Evolutionary conservation across 2,329 filamentous ascomycete genomes (phyloP), one percentile per base, ranked within the genome.

Genomic region (Aspergillus felis): DNA sequence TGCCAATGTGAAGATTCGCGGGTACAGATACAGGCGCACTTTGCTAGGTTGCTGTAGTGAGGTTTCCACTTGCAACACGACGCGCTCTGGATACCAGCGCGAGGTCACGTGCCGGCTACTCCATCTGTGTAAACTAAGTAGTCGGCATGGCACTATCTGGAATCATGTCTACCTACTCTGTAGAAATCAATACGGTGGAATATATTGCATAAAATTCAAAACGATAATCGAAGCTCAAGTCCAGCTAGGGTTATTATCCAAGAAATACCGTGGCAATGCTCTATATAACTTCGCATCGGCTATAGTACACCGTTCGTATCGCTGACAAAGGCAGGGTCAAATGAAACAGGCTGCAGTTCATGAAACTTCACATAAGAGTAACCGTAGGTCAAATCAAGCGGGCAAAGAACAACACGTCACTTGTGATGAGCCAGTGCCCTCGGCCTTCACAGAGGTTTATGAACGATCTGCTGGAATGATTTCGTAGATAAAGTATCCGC

Each of bases 281-380:
- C 61, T 66, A 61, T 63, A 60, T 58, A 59, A 61, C 53, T 53
- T 56, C 42, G 53, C 28, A 56, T 54, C 56, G 55, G 61, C 58
- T 63, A 63, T 62, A 59, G 51, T 65, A 62, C 61, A 65, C 59
- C 57, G 54, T 60, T 60, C 59, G 46, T 57, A 51, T 60, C 59
- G 49, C 54, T 51, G 24, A 60, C 57, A 54, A 35, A 48, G 25
- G n/a, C 42, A 50, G 52, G 49, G 42, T 52, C 17, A 27, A 58
- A 57, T 38, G 47, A 56, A 57, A 50, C 24, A 47, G 49, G 35
- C 54, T 53, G 35, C 28, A 54, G 57, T 54, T 54, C 50, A 59
- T 60, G 59, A 53, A 53, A 62, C 61, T 54, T 64, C 61, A 62
- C 58, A 63, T 59, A 60, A 63, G 22, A 64, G 55, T 57, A 66